phyloP scores from a whole-genome alignment of 495 filamentous ascomycete species.

The Emericellopsis terricola region DNA sequence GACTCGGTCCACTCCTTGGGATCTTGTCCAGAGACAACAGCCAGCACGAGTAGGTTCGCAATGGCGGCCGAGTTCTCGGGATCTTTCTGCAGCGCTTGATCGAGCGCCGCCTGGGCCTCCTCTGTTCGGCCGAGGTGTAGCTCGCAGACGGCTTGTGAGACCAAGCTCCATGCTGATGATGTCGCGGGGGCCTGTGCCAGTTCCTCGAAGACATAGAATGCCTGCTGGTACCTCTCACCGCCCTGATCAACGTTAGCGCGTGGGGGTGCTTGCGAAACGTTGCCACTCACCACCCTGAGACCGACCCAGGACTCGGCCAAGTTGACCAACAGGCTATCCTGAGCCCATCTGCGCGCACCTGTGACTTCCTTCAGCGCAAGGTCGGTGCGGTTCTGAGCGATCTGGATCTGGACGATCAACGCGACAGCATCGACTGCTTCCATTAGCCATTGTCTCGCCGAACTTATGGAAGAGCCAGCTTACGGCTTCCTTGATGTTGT shows the following conservation, averaged over 20 bases:
- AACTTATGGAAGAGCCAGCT: too few relatives aligned
- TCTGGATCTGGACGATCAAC: conserved; percentile 74
- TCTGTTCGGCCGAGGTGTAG: conserved; percentile 77
- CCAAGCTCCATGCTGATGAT: conserved; percentile 45
- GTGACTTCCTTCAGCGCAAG: conserved; percentile 78
- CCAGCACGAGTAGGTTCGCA: conserved; percentile 66
- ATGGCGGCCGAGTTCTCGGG: conserved; percentile 52
- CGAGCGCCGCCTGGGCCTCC: conserved; percentile 74
- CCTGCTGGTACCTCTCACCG: conserved; percentile 88
- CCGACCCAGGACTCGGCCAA: conserved; percentile 92
- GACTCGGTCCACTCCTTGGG: conserved; percentile 40
- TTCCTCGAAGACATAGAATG: conserved; percentile 97
- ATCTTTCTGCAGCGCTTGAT: conserved; percentile 61
- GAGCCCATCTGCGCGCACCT: conserved; percentile 84
- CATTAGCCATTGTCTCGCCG: too few relatives aligned
- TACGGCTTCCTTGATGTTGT: conserved; percentile 80
- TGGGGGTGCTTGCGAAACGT: neutral
- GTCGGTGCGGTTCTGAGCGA: conserved; percentile 78
- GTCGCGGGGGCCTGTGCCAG: conserved; percentile 70
- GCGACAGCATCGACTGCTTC: conserved; percentile 42
- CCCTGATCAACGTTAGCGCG: conserved; percentile 32
- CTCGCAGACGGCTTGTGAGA: conserved; percentile 82
- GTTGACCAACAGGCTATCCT: conserved; percentile 87
- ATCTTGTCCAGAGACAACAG: conserved; percentile 55
- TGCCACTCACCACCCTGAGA: conserved; percentile 55